Percentiles rank a stretch among this genome's conserved stretches.
phyloP scores from a whole-genome alignment of 192 early-diverging fungal species.

The Lobosporangium transversale region DNA sequence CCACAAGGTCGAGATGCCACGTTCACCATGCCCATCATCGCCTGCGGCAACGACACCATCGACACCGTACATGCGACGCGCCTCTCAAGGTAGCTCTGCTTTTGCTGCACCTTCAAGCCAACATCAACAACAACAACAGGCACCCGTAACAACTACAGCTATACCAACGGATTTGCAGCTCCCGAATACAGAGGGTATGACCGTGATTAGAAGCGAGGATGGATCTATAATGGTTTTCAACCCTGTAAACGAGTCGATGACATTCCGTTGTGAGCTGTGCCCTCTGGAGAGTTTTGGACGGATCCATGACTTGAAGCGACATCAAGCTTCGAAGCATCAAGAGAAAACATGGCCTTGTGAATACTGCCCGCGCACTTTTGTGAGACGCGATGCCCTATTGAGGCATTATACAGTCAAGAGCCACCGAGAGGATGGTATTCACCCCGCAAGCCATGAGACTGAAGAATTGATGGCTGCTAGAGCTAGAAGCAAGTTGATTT shows the following conservation, averaged over 20 bases:
- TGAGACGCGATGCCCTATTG: slow-evolving; percentile 30
- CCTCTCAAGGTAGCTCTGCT: too few species aligned
- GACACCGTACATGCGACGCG: too few species aligned
- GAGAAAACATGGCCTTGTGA: slow-evolving; percentile 30
- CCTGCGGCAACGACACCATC: not conserved
- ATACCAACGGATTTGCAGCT: not conserved
- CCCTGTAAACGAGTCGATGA: slow-evolving; percentile 6
- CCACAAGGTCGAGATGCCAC: not conserved
- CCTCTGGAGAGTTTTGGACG: slow-evolving; percentile 29
- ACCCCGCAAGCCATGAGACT: slow-evolving; percentile 21
- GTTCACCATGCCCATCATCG: not conserved
- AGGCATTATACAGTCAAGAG: slow-evolving; percentile 39
- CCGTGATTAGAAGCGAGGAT: slow-evolving; percentile 32
- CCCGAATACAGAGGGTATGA: slow-evolving; percentile 6
- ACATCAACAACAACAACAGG: slow-evolving; percentile 7
- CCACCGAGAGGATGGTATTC: slow-evolving; percentile 20
- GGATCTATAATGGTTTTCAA: slow-evolving; percentile 38
- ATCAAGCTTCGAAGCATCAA: slow-evolving; percentile 35
- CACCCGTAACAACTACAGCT: not conserved
- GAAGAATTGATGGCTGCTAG: slow-evolving; percentile 28
- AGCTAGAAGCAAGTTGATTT: slow-evolving; percentile 30
- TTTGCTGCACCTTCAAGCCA: too few species aligned
- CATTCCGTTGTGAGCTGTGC: slow-evolving; percentile 40
- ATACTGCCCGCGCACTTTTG: slow-evolving; percentile 30
- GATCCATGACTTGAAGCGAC: slow-evolving; percentile 37